Conservation (phyloP, 2,329 filamentous ascomycete genomes). For the Verticillium isaacii region DNA sequence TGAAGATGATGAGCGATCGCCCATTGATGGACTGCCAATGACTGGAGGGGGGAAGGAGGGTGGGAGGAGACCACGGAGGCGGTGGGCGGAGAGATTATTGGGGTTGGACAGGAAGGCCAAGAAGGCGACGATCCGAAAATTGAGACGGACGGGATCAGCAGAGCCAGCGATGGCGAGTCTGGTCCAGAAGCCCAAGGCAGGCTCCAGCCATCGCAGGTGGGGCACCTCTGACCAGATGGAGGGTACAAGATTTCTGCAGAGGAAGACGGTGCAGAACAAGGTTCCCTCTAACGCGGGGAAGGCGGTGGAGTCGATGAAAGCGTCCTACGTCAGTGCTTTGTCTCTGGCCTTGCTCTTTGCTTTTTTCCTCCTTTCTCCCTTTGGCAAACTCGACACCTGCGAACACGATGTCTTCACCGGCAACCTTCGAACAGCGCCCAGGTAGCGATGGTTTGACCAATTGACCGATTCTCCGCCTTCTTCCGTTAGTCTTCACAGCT, state of each 20-base stretch:
- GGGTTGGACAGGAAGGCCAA: neutral
- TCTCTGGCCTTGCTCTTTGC: neutral
- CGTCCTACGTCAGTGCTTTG: slow-evolving; percentile 1
- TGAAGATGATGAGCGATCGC: neutral
- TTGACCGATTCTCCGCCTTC: too few species aligned
- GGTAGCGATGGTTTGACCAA: too few species aligned
- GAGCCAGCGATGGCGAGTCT: neutral
- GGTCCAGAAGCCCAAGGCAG: neutral
- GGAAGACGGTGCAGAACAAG: neutral
- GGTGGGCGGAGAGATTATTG: neutral
- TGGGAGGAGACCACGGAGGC: neutral
- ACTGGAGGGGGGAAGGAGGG: neutral
- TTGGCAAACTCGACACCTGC: neutral
- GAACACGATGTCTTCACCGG: neutral
- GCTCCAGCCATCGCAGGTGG: neutral
- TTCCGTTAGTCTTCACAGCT: too few species aligned
- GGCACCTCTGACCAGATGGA: neutral
- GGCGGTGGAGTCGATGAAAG: slow-evolving; percentile 1
- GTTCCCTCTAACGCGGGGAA: slow-evolving; percentile 1
- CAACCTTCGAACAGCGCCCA: neutral
- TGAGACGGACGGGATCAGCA: neutral
- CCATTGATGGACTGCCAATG: neutral
- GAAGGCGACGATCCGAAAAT: neutral
- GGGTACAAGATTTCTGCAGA: neutral
- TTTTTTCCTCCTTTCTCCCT: neutral